phyloP scores from a whole-genome alignment of 768 basidiomycete species.

The Pleurotus eryngii region DNA sequence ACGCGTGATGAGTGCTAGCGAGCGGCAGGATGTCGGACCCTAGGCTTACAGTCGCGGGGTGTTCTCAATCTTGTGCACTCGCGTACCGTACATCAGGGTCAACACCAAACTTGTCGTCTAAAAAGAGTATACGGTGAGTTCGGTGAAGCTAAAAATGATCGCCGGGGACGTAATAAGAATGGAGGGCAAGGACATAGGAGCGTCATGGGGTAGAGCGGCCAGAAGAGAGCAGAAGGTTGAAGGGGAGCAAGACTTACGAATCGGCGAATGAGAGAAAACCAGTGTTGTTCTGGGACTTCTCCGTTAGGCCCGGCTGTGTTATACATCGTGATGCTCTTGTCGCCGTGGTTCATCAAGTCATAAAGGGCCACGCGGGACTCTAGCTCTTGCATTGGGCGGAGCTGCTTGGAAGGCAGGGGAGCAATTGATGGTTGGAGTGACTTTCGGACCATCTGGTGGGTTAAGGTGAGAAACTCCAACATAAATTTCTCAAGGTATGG shows the following conservation, averaged over 20 bases:
- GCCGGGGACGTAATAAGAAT: too few relatives aligned
- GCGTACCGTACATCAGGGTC: slow-evolving; percentile 20
- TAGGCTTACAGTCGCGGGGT: slow-evolving; percentile 16
- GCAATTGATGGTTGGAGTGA: slow-evolving; percentile 19
- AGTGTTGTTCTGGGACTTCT: slow-evolving; percentile 22
- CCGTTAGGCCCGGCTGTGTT: slow-evolving; percentile 11
- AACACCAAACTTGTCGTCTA: slow-evolving; percentile 22
- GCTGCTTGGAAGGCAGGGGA: slow-evolving; percentile 18
- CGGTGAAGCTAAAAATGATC: background rate
- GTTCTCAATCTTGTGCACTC: slow-evolving; percentile 16
- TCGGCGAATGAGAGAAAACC: slow-evolving; percentile 24
- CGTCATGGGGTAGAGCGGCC: too few relatives aligned
- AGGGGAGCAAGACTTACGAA: slow-evolving; percentile 16
- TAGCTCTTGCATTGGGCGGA: slow-evolving; percentile 20
- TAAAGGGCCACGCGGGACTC: slow-evolving; percentile 21
- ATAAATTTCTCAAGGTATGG: too few relatives aligned
- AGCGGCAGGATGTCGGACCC: background rate
- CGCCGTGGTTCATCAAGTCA: slow-evolving; percentile 18
- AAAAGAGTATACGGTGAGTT: background rate
- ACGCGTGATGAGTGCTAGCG: background rate
- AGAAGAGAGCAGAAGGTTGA: too few relatives aligned
- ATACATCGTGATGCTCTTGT: slow-evolving; percentile 8
- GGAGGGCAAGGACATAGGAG: too few relatives aligned
- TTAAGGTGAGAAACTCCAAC: background rate
- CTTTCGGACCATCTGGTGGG: slow-evolving; percentile 16